Evolutionary conservation across 2,329 filamentous ascomycete genomes (phyloP).

Genomic region (Stagonosporopsis tanaceti): DNA sequence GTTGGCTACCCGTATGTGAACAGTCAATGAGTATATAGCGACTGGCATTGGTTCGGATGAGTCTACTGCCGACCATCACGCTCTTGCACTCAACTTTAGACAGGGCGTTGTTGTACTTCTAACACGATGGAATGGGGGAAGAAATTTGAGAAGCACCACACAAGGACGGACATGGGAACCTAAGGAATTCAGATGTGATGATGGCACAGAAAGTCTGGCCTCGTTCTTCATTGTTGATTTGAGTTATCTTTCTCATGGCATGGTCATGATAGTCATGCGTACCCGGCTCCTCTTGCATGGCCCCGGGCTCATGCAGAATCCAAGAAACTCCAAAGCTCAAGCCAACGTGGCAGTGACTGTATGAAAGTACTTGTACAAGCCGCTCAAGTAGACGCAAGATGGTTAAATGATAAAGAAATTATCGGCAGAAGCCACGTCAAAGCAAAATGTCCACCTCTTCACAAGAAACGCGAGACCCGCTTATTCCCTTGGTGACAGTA

Average conservation of each 20-base stretch:
- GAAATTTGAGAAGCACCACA: no score
- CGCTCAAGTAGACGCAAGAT: constrained; percentile 26
- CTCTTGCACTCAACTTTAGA: no score
- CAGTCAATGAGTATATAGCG: no score
- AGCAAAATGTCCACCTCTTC: background rate
- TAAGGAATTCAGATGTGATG: background rate
- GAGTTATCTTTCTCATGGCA: constrained; percentile 12
- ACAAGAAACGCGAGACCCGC: background rate
- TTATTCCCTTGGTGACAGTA: background rate
- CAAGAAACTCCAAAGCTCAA: constrained; percentile 20
- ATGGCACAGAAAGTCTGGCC: constrained; percentile 3
- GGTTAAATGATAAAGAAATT: constrained; percentile 3
- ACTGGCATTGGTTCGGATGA: no score
- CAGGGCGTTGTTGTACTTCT: no score
- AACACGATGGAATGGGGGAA: no score
- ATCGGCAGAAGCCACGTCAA: constrained; percentile 2
- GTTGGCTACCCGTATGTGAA: no score
- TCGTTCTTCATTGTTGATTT: constrained; percentile 9
- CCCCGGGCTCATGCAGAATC: constrained; percentile 12
- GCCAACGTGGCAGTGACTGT: constrained; percentile 23
- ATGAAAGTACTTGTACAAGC: constrained; percentile 26
- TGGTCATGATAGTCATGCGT: constrained; percentile 11
- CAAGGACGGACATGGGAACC: background rate
- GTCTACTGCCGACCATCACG: no score
- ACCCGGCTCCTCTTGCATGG: constrained; percentile 4